phyloP scores from a whole-genome alignment of 176 grass and related monocot species.

The Oryza meyeriana region DNA sequence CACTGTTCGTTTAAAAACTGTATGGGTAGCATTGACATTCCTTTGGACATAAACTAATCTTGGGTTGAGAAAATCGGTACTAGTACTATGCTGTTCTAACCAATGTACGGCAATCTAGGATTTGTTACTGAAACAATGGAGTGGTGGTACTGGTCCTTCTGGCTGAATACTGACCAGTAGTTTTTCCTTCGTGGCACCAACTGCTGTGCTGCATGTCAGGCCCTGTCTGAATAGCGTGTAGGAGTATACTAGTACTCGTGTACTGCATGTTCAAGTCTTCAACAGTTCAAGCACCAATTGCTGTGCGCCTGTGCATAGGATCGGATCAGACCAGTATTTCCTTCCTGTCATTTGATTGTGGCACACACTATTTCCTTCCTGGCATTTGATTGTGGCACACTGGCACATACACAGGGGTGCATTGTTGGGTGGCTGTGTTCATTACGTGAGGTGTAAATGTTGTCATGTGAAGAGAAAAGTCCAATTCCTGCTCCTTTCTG shows the following conservation, averaged over 20 bases:
- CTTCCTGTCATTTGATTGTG: neutral
- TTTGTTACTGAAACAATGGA: neutral
- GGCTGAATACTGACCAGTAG: neutral
- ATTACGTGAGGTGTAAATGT: neutral
- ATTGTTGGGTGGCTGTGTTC: neutral
- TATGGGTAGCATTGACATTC: neutral
- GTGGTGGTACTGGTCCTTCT: neutral
- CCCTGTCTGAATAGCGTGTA: neutral
- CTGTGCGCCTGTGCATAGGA: neutral
- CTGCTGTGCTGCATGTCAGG: no score
- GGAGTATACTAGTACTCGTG: no score
- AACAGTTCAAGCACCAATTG: neutral
- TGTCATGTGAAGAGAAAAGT: neutral
- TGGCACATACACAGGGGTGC: neutral
- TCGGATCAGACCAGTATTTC: neutral
- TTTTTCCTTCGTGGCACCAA: no score
- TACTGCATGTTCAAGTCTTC: neutral
- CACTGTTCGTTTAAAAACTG: neutral
- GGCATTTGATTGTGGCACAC: neutral
- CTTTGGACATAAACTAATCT: neutral
- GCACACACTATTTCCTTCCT: neutral
- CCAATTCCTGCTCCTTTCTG: neutral
- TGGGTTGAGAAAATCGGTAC: neutral
- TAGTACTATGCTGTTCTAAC: neutral
- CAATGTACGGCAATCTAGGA: neutral